Evolutionary conservation across 2,329 filamentous ascomycete species (phyloP).

Genomic region (Penicillium sp.): DNA sequence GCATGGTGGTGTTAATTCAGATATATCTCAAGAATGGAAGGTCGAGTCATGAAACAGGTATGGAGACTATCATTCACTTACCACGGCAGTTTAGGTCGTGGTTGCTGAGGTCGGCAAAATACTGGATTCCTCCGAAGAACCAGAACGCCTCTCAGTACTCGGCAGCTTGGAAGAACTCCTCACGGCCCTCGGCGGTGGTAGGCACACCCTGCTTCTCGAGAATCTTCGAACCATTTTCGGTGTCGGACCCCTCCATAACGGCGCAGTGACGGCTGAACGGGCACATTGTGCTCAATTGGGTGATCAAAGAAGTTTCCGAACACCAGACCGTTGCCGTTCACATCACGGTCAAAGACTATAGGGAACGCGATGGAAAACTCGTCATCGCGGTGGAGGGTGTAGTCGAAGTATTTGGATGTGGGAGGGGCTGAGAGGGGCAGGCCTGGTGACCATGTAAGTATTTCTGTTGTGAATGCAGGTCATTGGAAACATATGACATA

Average conservation of each 20-base stretch:
- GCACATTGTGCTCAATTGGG: conserved; percentile 80
- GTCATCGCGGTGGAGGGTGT: conserved; percentile 68
- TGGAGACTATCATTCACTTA: conserved; percentile 28
- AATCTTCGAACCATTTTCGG: conserved; percentile 48
- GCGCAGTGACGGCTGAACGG: conserved; percentile 59
- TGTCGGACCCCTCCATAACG: conserved; percentile 67
- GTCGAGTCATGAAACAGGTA: neutral
- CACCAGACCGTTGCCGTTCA: conserved; percentile 71
- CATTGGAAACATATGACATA: conserved; percentile 14
- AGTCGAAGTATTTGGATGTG: conserved; percentile 75
- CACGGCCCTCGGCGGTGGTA: conserved; percentile 52
- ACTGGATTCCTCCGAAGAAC: conserved; percentile 62
- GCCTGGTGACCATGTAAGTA: neutral
- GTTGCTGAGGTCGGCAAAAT: conserved; percentile 79
- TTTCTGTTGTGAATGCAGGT: neutral
- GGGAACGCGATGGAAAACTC: conserved; percentile 82
- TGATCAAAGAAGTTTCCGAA: conserved; percentile 96
- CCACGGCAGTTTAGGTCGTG: conserved; percentile 85
- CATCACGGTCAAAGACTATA: conserved; percentile 68
- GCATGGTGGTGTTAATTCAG: neutral
- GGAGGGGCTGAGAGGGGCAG: conserved; percentile 53
- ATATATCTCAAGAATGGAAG: neutral
- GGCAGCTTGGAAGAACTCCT: conserved; percentile 62
- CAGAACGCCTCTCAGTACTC: conserved; percentile 56
- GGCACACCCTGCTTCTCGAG: conserved; percentile 55